phyloP scores from a whole-genome alignment of 1,139 yeast genomes.

The Magnusiomyces suaveolens region DNA sequence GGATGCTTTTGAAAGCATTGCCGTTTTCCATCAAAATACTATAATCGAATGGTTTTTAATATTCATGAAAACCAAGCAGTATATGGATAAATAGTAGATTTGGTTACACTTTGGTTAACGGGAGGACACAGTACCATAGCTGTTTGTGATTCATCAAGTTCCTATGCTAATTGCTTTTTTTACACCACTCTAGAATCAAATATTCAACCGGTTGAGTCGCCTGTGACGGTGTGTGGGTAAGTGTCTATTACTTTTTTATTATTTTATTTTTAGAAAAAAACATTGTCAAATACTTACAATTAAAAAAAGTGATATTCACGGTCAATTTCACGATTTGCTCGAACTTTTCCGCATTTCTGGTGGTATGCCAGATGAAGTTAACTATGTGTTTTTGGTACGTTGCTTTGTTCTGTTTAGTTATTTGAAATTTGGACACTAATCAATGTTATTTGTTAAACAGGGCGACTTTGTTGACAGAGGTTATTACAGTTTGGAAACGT shows the following conservation, averaged over 20 bases:
- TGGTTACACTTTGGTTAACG: too few relatives aligned
- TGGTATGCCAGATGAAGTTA: conserved; percentile 73
- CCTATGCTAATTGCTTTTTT: too few relatives aligned
- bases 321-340: conserved; percentile 90
- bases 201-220: conserved; percentile 92
- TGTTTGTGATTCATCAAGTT: too few relatives aligned
- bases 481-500: conserved; percentile 85
- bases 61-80: too few relatives aligned
- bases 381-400: conserved; percentile 55
- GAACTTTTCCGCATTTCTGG: conserved; percentile 90
- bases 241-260: too few relatives aligned
- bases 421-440: too few relatives aligned
- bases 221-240: conserved; percentile 91
- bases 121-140: too few relatives aligned
- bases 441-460: conserved; percentile 13
- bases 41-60: too few relatives aligned
- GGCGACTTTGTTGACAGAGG: conserved; percentile 98
- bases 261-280: too few relatives aligned
- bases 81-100: too few relatives aligned
- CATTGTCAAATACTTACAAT: not conserved
- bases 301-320: conserved; percentile 65
- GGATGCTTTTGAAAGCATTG: too few relatives aligned
- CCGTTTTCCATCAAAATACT: too few relatives aligned
- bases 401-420: not conserved
- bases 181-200: conserved; percentile 81